These are phyloP conservation scores for Voacanga thouarsii DNA, from an alignment of 257 asterid genomes.

Conservation along the genomic window DNA sequence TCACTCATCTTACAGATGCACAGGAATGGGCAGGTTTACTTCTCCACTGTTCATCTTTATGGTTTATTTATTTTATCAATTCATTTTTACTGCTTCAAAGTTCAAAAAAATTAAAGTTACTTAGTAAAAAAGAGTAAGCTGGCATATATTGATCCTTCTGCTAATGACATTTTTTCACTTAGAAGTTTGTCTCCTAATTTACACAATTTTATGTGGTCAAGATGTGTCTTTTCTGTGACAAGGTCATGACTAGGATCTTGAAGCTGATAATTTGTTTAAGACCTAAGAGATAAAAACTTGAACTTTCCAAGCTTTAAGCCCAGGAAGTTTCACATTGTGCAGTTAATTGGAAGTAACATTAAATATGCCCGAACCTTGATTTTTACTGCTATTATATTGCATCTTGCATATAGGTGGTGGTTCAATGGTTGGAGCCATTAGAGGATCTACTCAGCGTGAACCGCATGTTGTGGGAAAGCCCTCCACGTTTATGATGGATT, in stretches of 20 bases:
- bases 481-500: constrained; percentile 97
- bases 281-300: neutral
- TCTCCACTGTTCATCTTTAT: constrained; percentile 1
- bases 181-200: neutral
- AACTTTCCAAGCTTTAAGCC: neutral
- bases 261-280: neutral
- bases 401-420: constrained; percentile 69
- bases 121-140: neutral
- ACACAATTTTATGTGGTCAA: neutral
- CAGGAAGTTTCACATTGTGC: neutral
- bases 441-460: constrained; percentile 84
- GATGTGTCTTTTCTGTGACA: neutral
- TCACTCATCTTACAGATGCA: constrained; percentile 99
- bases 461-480: constrained; percentile 98
- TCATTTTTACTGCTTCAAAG: neutral
- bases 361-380: neutral
- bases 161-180: neutral
- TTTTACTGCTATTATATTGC: neutral
- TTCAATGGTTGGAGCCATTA: constrained; percentile 87
- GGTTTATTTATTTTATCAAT: neutral
- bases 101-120: neutral
- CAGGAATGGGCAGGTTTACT: constrained; percentile 99
- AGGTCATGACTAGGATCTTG: neutral
- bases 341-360: neutral
- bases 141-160: neutral